phyloP scores from a whole-genome alignment of 78 protist species.

The Pigoraptor vietnamica region DNA sequence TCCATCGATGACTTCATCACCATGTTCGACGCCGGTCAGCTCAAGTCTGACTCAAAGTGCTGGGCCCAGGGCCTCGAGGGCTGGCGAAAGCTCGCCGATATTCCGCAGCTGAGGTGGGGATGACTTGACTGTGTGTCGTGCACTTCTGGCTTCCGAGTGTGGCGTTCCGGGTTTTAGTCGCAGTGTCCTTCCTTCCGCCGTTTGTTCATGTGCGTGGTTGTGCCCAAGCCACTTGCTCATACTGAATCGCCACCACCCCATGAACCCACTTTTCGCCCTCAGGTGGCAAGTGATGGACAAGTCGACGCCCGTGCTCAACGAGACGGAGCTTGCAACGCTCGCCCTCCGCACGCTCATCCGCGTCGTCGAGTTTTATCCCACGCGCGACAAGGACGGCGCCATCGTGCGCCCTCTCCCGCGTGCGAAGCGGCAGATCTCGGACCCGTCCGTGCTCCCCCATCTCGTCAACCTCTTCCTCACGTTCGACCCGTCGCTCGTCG shows the following conservation, averaged over 20 bases:
- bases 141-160: not conserved
- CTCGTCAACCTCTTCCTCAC: conserved; percentile 62
- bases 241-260: too few relatives aligned
- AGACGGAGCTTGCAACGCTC: conserved; percentile 24
- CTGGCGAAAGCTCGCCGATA: conserved; percentile 47
- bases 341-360: conserved; percentile 42
- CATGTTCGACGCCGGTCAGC: conserved; percentile 17
- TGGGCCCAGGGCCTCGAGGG: conserved; percentile 84
- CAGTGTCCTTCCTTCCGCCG: not conserved
- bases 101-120: conserved; percentile 69
- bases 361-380: conserved; percentile 56
- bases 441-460: conserved; percentile 67
- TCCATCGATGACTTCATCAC: conserved; percentile 26
- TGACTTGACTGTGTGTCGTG: not conserved
- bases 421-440: conserved; percentile 62
- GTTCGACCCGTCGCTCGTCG: conserved; percentile 63
- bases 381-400: conserved; percentile 51
- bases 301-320: conserved; percentile 27
- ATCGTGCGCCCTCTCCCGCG: conserved; percentile 72
- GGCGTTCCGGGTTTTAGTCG: not conserved
- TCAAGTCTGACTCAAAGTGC: not conserved
- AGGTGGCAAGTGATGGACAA: conserved; percentile 20
- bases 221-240: too few relatives aligned
- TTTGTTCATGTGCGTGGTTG: not conserved
- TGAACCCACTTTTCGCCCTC: too few relatives aligned